These are phyloP conservation scores for Alternaria ethzedia DNA, from an alignment of 2,329 filamentous ascomycete genomes.

Conservation along the genomic window DNA sequence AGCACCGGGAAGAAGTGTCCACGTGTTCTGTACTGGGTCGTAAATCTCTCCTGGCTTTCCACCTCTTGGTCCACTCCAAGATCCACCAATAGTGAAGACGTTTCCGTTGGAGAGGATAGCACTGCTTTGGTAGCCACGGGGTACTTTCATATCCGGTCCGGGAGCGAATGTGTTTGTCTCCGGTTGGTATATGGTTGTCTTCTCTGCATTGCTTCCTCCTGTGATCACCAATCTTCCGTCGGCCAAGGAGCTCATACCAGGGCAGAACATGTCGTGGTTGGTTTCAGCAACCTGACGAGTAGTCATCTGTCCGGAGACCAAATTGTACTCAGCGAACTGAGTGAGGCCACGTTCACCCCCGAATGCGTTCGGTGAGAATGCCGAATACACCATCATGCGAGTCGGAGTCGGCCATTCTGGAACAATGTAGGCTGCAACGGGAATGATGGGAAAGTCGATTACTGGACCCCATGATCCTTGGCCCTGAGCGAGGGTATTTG, in stretches of 20 bases:
- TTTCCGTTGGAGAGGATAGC: slow-evolving; percentile 23
- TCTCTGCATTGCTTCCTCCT: slow-evolving; percentile 24
- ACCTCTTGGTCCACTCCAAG: slow-evolving; percentile 17
- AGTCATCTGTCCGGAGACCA: slow-evolving; percentile 16
- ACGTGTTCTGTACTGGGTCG: slow-evolving; percentile 15
- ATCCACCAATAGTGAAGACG: slow-evolving; percentile 28
- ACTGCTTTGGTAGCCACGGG: slow-evolving; percentile 25
- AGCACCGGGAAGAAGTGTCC: slow-evolving; percentile 24
- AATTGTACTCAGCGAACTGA: slow-evolving; percentile 29
- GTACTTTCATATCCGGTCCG: slow-evolving; percentile 22
- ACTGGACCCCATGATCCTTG: slow-evolving; percentile 21
- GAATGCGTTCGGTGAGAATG: slow-evolving; percentile 19
- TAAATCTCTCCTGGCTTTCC: slow-evolving; percentile 27
- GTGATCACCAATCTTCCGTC: slow-evolving; percentile 27
- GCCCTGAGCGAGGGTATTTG: slow-evolving; percentile 3
- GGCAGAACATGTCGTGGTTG: slow-evolving; percentile 32
- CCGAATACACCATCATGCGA: slow-evolving; percentile 26
- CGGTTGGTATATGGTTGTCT: slow-evolving; percentile 25
- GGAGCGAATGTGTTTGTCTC: slow-evolving; percentile 15
- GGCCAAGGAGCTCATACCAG: slow-evolving; percentile 23
- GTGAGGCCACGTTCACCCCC: slow-evolving; percentile 20
- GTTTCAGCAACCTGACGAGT: slow-evolving; percentile 23
- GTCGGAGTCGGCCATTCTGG: slow-evolving; percentile 25
- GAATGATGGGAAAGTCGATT: slow-evolving; percentile 27
- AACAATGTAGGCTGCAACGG: slow-evolving; percentile 27